These are phyloP conservation scores for Zygosaccharomyces siamensis DNA, from an alignment of 805 yeast genomes.

Conservation along the genomic window DNA sequence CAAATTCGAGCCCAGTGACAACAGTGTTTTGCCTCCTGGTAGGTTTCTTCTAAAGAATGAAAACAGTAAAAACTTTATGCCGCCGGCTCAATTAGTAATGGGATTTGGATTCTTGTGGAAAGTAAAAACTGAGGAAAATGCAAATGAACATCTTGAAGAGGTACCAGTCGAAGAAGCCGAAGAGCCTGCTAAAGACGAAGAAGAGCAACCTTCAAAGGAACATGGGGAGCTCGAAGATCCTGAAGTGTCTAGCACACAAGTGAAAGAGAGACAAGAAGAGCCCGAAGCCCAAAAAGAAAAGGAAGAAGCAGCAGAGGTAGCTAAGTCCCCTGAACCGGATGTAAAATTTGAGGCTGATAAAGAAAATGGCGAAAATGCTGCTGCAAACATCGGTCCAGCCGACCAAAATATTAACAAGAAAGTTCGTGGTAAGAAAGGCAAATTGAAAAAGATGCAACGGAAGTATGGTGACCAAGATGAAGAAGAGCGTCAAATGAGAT, in stretches of 20 bases:
- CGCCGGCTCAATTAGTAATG: constrained; percentile 82
- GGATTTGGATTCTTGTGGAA: constrained; percentile 83
- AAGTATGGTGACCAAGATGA: constrained; percentile 92
- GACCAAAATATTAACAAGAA: constrained; percentile 36
- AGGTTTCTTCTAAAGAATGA: constrained; percentile 49
- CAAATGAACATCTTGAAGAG: constrained; percentile 9
- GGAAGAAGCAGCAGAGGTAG: neutral
- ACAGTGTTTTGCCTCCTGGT: constrained; percentile 53
- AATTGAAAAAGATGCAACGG: constrained; percentile 71
- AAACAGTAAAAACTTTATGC: constrained; percentile 54
- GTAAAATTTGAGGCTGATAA: neutral
- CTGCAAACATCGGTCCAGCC: constrained; percentile 12
- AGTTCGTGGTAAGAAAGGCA: constrained; percentile 81
- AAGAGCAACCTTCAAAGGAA: neutral
- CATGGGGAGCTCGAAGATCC: neutral
- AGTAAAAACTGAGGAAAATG: constrained; percentile 42
- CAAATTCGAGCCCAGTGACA: constrained; percentile 57
- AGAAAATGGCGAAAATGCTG: neutral
- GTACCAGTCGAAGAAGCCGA: constrained; percentile 12
- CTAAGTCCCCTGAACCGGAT: neutral
- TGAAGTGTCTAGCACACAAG: neutral
- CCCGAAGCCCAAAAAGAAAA: neutral
- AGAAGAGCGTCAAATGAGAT: constrained; percentile 67
- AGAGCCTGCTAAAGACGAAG: constrained; percentile 8
- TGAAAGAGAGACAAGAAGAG: neutral